Base-by-base conservation (phyloP, 225 moss, liverwort and hornwort genomes). In the Ulota crispa region DNA sequence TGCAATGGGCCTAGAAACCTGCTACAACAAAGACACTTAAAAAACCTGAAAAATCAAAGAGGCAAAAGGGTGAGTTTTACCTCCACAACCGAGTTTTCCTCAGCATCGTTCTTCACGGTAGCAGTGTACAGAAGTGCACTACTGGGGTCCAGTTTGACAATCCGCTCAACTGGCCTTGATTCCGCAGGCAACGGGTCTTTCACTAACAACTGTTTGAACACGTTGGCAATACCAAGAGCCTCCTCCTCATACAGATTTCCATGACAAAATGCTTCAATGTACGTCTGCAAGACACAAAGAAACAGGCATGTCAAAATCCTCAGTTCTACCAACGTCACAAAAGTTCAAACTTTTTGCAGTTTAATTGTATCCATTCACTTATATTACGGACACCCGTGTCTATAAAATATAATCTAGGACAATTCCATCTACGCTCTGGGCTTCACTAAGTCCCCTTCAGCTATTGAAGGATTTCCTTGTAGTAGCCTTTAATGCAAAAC, bases 1-100 rank as follows among this genome's bases (percentile, higher is more conserved):
- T 54, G 70, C 10, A 53, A 64, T 19, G 15, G 32, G 60, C 10
- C 39, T 71, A 32, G 4, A n/a, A n/a, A n/a, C n/a, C n/a, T n/a
- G n/a, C n/a, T 0, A 7, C 3, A 45, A 19, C 63, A 9, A 64
- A 56, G 37, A 31, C 30, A 75, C 31, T 4, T 19, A 24, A 57
- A 28, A 50, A 50, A 50, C 50, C 5, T 36, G 47, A 72, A 14
- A 39, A 27, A 8, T 15, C 31, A 61, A 53, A 64, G 64, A 47
- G 20, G 18, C 19, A 41, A 68, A 50, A 50, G 4, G 6, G 39
- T 34, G 23, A 2, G 8, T 13, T 36, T 45, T 76, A 94, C 94
- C 94, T 98, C 98, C 31, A 94, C 98, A 36, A 98, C 95, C 37
- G 98, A 98, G 68, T 98, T 98, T 60, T 95, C 98, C 78, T 98